A percentile compares a stretch with the other conserved stretches of the same genome.
Evolutionary conservation across 495 filamentous ascomycete genomes (phyloP).

Genomic region (Tetracladium marchalianum): DNA sequence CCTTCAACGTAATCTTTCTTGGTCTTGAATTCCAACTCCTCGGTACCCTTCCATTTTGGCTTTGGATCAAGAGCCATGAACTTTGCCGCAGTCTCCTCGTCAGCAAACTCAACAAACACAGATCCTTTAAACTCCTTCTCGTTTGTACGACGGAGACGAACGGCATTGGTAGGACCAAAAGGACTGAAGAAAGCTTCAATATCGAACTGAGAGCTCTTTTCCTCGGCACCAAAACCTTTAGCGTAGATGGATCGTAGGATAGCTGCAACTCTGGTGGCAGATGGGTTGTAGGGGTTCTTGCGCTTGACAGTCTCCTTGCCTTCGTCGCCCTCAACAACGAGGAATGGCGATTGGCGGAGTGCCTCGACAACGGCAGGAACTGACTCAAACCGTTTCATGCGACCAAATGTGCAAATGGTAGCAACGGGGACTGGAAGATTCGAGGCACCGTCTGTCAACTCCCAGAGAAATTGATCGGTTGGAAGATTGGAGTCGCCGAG

Average conservation of each 20-base stretch:
- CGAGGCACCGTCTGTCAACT: slow-evolving; percentile 57
- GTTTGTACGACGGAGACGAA: slow-evolving; percentile 76
- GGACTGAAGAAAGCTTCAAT: slow-evolving; percentile 84
- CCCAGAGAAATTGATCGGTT: slow-evolving; percentile 76
- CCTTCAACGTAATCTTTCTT: slow-evolving; percentile 80
- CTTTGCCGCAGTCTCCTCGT: slow-evolving; percentile 59
- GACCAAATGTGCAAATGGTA: slow-evolving; percentile 73
- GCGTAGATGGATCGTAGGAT: slow-evolving; percentile 33
- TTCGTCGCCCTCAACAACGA: slow-evolving; percentile 55
- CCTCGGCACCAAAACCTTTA: slow-evolving; percentile 86
- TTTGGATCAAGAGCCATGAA: slow-evolving; percentile 74
- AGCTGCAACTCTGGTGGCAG: slow-evolving; percentile 21
- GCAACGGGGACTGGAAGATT: slow-evolving; percentile 74
- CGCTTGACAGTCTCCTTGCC: slow-evolving; percentile 59
- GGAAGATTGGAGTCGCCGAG: slow-evolving; percentile 89
- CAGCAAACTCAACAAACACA: slow-evolving; percentile 84
- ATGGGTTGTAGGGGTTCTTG: slow-evolving; percentile 50
- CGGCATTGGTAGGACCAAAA: slow-evolving; percentile 67
- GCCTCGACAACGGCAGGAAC: slow-evolving; percentile 72
- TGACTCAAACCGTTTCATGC: slow-evolving; percentile 88
- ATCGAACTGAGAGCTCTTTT: slow-evolving; percentile 71
- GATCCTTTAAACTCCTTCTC: slow-evolving; percentile 77
- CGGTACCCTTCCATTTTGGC: slow-evolving; percentile 67
- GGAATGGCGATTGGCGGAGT: slow-evolving; percentile 56
- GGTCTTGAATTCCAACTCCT: slow-evolving; percentile 64